Evolutionary conservation across 2,329 filamentous ascomycete genomes (phyloP).

Genomic region (Aureobasidium sp.): DNA sequence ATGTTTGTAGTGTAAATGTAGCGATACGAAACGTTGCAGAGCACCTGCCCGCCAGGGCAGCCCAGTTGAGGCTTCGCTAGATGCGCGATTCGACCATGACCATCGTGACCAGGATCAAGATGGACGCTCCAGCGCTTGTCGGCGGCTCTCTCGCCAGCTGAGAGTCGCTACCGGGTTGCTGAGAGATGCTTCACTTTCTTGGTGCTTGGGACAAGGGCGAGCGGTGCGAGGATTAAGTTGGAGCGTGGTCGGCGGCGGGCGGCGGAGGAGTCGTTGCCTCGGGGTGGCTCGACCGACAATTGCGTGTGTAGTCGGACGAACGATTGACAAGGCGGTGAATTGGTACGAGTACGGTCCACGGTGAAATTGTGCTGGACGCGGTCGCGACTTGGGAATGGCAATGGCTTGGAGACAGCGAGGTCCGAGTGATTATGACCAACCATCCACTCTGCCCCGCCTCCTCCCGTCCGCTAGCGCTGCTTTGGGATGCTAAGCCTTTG

Average conservation of each 20-base stretch:
- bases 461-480: not conserved
- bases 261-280: not conserved
- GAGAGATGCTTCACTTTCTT: not conserved
- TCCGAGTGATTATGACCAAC: constrained; percentile 4
- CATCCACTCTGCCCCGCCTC: constrained; percentile 1
- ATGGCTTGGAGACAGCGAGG: not conserved
- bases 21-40: constrained; percentile 6
- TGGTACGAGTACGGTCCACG: not conserved
- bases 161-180: not conserved
- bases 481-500: not conserved
- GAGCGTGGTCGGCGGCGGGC: not conserved
- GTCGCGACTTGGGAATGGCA: constrained; percentile 1
- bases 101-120: constrained; percentile 14
- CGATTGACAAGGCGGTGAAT: not conserved
- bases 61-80: constrained; percentile 10
- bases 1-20: not conserved
- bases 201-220: not conserved
- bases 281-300: not conserved
- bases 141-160: not conserved
- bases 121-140: constrained; percentile 3
- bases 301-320: not conserved
- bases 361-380: not conserved
- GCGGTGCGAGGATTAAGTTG: not conserved
- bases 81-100: constrained; percentile 10
- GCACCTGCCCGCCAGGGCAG: constrained; percentile 14